Conservation (phyloP, 1,139 yeast genomes). For the Candida tropicalis region DNA sequence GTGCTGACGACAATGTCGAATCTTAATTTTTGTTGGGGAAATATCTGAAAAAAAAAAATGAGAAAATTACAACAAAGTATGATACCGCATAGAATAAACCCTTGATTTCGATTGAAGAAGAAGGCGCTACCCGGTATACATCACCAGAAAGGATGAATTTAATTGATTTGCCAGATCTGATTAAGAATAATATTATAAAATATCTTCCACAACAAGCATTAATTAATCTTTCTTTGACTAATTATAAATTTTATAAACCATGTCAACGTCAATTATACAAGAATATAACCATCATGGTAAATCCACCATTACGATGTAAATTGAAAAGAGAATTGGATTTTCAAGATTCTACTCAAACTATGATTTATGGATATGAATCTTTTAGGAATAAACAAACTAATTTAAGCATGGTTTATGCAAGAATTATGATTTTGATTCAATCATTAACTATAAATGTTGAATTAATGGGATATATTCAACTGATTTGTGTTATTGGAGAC, state of each 20-base stretch:
- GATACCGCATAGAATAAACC: too few relatives aligned
- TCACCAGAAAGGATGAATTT: too few relatives aligned
- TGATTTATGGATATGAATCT: slow-evolving; percentile 27
- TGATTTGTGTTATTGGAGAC: slow-evolving; percentile 25
- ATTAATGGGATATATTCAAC: slow-evolving; percentile 26
- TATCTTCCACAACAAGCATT: slow-evolving; percentile 39
- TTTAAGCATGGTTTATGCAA: slow-evolving; percentile 30
- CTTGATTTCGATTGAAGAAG: too few relatives aligned
- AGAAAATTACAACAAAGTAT: neutral
- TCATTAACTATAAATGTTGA: slow-evolving; percentile 32
- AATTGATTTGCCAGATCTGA: neutral
- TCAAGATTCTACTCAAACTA: slow-evolving; percentile 26
- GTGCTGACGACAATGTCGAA: too few relatives aligned
- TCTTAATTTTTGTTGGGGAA: neutral
- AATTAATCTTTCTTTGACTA: slow-evolving; percentile 39
- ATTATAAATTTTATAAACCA: slow-evolving; percentile 39
- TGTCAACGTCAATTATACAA: slow-evolving; percentile 34
- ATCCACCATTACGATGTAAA: slow-evolving; percentile 23
- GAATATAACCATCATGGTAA: slow-evolving; percentile 27
- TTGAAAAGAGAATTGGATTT: slow-evolving; percentile 24
- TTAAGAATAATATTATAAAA: slow-evolving; percentile 19
- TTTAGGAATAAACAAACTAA: slow-evolving; percentile 14
- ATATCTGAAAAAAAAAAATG: neutral
- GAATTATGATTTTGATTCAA: slow-evolving; percentile 28
- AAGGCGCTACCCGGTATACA: too few relatives aligned